A percentile compares a stretch with the other conserved stretches of the same genome.
These are phyloP conservation scores for Sporothrix curviconia DNA, from an alignment of 2,329 filamentous ascomycete species.

Conservation along the genomic window DNA sequence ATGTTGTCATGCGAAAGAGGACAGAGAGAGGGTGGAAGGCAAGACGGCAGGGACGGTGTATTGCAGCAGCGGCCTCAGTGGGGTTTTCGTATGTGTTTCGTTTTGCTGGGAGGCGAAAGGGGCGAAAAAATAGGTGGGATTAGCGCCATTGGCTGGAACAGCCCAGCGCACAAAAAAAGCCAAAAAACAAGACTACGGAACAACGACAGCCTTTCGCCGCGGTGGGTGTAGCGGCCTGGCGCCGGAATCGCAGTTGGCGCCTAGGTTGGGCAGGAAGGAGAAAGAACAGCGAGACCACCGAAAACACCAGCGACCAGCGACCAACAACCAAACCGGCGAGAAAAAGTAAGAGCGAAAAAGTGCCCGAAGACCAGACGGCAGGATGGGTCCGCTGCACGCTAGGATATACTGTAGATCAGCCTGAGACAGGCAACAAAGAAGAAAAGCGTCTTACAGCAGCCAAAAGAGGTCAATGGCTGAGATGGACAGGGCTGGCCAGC, in stretches of 20 bases:
- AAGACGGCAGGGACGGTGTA: not conserved
- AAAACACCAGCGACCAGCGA: not conserved
- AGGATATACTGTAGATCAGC: not conserved
- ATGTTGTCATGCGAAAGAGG: slow-evolving; percentile 13
- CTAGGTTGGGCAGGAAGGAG: not conserved
- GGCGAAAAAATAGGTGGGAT: not conserved
- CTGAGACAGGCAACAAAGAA: not conserved
- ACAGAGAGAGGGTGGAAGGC: not conserved
- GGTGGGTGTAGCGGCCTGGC: slow-evolving; percentile 5
- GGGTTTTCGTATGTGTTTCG: not conserved
- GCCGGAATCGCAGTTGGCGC: slow-evolving; percentile 4
- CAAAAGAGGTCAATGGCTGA: not conserved
- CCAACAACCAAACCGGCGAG: not conserved
- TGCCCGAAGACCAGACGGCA: not conserved
- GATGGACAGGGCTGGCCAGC: not conserved
- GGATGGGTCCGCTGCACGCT: not conserved
- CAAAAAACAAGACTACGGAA: too few relatives aligned
- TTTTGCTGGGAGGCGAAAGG: not conserved
- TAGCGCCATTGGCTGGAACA: not conserved
- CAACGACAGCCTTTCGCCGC: too few relatives aligned
- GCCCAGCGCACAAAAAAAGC: too few relatives aligned
- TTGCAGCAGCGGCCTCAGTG: not conserved
- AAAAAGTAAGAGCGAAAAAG: slow-evolving; percentile 5
- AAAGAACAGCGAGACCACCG: not conserved
- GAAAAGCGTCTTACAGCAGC: too few relatives aligned